phyloP scores from a whole-genome alignment of 1,284 basidiomycete species.

The Tilletia setariae region DNA sequence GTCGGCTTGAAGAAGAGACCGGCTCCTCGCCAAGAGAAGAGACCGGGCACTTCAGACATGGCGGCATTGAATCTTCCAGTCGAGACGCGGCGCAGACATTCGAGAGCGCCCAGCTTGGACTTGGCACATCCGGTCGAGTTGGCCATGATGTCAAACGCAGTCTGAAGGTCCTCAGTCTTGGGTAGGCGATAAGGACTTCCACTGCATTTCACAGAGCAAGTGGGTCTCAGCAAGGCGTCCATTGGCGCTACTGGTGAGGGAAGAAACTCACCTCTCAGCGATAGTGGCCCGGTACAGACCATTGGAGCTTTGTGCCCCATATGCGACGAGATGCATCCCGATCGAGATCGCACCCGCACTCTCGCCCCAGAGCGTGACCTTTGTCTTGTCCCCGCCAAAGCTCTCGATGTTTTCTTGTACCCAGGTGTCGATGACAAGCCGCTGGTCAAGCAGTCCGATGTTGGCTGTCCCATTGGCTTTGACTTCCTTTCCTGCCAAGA shows the following conservation, averaged over 20 bases:
- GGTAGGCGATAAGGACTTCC: neutral
- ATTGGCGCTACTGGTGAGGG: no score
- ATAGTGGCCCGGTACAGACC: constrained; percentile 6
- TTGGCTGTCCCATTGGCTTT: constrained; percentile 55
- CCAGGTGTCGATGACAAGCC: constrained; percentile 60
- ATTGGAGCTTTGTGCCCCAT: neutral
- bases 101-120: neutral
- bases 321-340: constrained; percentile 1
- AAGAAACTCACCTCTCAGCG: neutral
- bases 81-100: constrained; percentile 8
- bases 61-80: neutral
- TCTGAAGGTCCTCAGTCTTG: no score
- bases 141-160: constrained; percentile 7
- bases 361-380: constrained; percentile 59
- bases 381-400: constrained; percentile 58
- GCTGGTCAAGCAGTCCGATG: constrained; percentile 59
- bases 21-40: neutral
- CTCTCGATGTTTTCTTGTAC: constrained; percentile 57
- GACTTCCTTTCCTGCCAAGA: constrained; percentile 56
- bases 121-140: constrained; percentile 1
- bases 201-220: no score
- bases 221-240: no score
- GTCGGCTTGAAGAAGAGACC: constrained; percentile 5
- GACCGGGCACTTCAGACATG: neutral
- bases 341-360: constrained; percentile 53